Evolutionary conservation across 2,329 filamentous ascomycete species (phyloP).

Genomic region (Botryotinia calthae): DNA sequence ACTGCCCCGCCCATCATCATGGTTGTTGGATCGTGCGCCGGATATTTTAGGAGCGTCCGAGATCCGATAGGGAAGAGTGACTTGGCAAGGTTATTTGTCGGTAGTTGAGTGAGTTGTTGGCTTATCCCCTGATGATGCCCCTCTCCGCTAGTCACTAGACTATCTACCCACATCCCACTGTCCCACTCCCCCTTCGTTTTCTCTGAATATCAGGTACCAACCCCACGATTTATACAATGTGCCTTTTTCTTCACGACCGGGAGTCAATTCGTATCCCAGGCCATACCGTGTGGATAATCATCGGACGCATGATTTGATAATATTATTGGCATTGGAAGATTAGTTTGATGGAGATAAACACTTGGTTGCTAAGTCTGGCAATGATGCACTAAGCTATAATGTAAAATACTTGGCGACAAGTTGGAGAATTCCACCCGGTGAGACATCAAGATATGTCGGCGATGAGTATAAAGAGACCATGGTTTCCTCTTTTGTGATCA

Average conservation of each 20-base stretch:
- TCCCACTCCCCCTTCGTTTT: neutral
- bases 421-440: neutral
- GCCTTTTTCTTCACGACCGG: neutral
- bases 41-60: neutral
- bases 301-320: conserved; percentile 8
- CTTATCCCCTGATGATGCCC: neutral
- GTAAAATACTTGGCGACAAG: conserved; percentile 4
- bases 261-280: neutral
- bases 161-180: neutral
- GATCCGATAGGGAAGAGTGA: neutral
- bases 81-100: conserved; percentile 2
- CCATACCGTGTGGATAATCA: neutral
- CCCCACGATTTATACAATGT: neutral
- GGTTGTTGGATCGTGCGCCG: neutral
- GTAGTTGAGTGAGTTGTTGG: neutral
- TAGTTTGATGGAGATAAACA: neutral
- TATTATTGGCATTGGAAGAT: neutral
- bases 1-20: neutral
- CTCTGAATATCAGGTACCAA: neutral
- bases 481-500: neutral
- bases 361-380: neutral
- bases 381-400: conserved; percentile 1
- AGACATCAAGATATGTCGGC: neutral
- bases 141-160: neutral
- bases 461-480: conserved; percentile 11